Conservation (phyloP, 2,329 filamentous ascomycete genomes). For the Myriosclerotinia duriaeana region DNA sequence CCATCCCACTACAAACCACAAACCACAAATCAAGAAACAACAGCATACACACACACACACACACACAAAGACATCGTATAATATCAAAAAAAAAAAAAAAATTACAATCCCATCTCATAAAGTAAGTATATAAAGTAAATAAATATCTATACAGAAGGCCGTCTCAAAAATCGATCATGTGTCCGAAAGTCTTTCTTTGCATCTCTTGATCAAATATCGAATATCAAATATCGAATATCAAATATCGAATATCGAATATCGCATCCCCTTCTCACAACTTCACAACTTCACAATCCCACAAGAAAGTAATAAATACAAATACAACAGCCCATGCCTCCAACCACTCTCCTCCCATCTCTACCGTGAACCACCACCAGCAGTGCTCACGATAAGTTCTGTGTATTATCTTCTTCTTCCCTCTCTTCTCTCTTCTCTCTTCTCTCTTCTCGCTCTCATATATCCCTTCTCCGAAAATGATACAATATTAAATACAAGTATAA, state of each 20-base stretch:
- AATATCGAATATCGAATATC: too few relatives aligned
- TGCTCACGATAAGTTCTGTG: not conserved
- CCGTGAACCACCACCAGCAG: slow-evolving; percentile 12
- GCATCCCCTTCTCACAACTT: not conserved
- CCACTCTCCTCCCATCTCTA: not conserved
- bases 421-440: not conserved
- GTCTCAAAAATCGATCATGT: not conserved
- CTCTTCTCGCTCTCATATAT: not conserved
- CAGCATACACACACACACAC: not conserved
- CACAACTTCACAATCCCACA: too few relatives aligned
- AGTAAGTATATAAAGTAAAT: not conserved
- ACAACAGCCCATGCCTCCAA: not conserved
- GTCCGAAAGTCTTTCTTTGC: not conserved
- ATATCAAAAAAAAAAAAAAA: not conserved
- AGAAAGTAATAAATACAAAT: not conserved
- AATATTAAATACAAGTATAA: slow-evolving; percentile 16
- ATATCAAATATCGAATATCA: too few relatives aligned
- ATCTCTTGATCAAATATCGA: not conserved
- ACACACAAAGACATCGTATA: too few relatives aligned
- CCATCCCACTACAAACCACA: not conserved
- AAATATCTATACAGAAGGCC: not conserved
- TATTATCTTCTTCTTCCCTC: slow-evolving; percentile 4
- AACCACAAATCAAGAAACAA: too few relatives aligned
- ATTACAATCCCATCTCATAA: not conserved
- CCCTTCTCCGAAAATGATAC: slow-evolving; percentile 3